These are phyloP conservation scores for Plasmodium chabaudi DNA, from an alignment of 169 alveolate species.

Conservation along the genomic window DNA sequence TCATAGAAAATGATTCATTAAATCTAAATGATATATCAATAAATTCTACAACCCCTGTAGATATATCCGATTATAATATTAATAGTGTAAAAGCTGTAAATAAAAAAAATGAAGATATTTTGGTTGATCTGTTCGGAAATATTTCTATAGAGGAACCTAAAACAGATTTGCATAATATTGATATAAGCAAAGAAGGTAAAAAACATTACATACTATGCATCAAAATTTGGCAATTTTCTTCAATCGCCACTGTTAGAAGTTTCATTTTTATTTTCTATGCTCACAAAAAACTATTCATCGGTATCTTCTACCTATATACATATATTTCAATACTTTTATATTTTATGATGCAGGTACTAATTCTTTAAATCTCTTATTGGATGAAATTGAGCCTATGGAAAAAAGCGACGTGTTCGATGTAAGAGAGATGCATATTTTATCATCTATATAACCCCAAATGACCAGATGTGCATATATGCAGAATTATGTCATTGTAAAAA, in stretches of 20 bases:
- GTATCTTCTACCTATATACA: background rate
- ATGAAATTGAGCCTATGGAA: conserved; percentile 13
- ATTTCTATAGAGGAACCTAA: conserved; percentile 63
- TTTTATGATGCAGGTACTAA: conserved; percentile 13
- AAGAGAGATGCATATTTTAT: background rate
- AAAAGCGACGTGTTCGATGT: conserved; percentile 32
- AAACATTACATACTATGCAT: no score
- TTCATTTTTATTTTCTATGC: no score
- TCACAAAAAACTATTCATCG: no score
- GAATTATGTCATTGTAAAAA: no score
- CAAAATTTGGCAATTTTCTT: no score
- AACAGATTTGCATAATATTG: conserved; percentile 6
- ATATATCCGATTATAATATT: background rate
- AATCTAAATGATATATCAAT: background rate
- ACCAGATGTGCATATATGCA: no score
- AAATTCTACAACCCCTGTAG: background rate
- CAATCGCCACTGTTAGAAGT: no score
- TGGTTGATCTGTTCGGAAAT: conserved; percentile 70
- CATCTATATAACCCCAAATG: no score
- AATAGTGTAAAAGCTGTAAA: conserved; percentile 1
- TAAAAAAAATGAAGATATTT: conserved; percentile 76
- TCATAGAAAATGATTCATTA: conserved; percentile 1
- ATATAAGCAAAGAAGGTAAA: background rate
- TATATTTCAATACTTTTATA: background rate
- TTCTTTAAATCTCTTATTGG: conserved; percentile 46